Evolutionary conservation across 2,329 filamentous ascomycete species (phyloP).

Genomic region (Macrophomina phaseolina): DNA sequence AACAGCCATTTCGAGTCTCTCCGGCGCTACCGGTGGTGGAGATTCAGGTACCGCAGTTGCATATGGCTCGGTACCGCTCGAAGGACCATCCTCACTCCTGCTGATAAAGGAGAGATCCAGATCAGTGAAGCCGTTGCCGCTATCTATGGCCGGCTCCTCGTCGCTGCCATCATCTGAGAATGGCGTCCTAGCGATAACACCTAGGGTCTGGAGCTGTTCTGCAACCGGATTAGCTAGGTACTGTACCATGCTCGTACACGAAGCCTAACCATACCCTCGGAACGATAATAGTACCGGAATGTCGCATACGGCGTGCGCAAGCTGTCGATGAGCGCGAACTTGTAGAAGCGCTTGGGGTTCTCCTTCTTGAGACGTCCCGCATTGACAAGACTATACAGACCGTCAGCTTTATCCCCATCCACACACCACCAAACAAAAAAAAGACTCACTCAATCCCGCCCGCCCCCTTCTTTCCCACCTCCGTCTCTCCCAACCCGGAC

Average conservation of each 20-base stretch:
- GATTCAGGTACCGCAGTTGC: neutral
- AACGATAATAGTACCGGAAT: constrained; percentile 50
- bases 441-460: constrained; percentile 40
- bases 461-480: constrained; percentile 26
- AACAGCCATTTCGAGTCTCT: neutral
- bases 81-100: neutral
- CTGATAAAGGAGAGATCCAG: constrained; percentile 17
- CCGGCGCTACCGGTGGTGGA: neutral
- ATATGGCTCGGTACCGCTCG: neutral
- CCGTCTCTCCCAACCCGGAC: constrained; percentile 35
- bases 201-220: constrained; percentile 27
- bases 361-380: constrained; percentile 45
- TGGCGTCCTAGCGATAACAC: constrained; percentile 1
- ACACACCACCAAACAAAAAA: neutral
- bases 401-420: neutral
- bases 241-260: neutral
- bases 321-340: constrained; percentile 56
- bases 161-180: neutral
- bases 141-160: constrained; percentile 1
- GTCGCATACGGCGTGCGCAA: constrained; percentile 54
- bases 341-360: constrained; percentile 53
- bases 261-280: constrained; percentile 31
- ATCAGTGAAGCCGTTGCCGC: constrained; percentile 15
- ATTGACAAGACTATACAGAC: constrained; percentile 40
- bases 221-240: constrained; percentile 11